These are phyloP conservation scores for Lonicera japonica DNA, from an alignment of 129 eudicot species.

Conservation along the genomic window DNA sequence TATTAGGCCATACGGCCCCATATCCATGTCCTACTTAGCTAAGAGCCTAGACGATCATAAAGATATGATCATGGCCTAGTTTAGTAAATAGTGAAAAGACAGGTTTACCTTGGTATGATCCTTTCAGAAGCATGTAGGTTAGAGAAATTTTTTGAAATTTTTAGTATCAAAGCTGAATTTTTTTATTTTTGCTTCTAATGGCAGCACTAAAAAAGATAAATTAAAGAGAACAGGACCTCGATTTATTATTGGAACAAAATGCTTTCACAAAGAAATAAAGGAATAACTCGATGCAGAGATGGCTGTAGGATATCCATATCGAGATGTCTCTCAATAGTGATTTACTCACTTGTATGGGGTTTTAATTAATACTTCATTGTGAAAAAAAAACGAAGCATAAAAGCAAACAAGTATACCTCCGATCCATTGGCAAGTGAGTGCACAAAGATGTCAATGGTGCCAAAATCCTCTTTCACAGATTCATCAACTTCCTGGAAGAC, in stretches of 20 bases:
- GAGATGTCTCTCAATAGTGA: constrained; percentile 86
- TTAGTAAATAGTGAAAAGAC: background rate
- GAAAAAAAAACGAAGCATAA: constrained; percentile 8
- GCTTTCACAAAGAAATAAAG: constrained; percentile 70
- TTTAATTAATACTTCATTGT: background rate
- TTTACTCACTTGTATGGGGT: constrained; percentile 56
- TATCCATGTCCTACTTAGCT: too few relatives aligned
- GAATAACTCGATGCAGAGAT: constrained; percentile 94
- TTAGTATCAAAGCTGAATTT: background rate
- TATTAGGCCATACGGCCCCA: too few relatives aligned
- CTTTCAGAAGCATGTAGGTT: constrained; percentile 88
- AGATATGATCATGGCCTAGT: background rate
- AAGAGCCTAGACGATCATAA: background rate
- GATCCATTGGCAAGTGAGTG: constrained; percentile 97
- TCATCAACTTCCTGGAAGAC: constrained; percentile 71
- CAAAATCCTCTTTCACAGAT: constrained; percentile 76
- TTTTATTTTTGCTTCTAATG: background rate
- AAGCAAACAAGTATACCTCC: constrained; percentile 41
- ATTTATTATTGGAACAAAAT: constrained; percentile 90
- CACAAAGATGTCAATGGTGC: constrained; percentile 80
- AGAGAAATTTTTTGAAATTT: constrained; percentile 47
- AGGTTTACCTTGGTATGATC: constrained; percentile 79
- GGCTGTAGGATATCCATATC: constrained; percentile 90
- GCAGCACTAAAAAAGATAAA: background rate
- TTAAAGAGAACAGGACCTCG: constrained; percentile 40